Percentiles rank a stretch among this genome's conserved stretches.
Evolutionary conservation across 2,329 filamentous ascomycete species (phyloP).

Genomic region (Diplodia mutila): DNA sequence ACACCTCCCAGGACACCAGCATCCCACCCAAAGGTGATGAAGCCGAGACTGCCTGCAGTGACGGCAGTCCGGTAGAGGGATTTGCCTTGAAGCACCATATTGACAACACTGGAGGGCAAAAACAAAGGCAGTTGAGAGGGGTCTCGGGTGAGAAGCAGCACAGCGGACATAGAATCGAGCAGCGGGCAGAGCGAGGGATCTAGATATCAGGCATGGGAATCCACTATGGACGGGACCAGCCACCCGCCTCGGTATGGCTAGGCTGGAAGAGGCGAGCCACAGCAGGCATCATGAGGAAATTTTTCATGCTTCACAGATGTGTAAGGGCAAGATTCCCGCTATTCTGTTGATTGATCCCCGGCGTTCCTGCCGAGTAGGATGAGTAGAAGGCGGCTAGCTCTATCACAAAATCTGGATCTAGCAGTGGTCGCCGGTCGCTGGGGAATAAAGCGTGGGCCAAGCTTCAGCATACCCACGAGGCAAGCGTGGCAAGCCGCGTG

Average conservation of each 20-base stretch:
- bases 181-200: background rate
- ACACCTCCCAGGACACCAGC: conserved; percentile 42
- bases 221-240: background rate
- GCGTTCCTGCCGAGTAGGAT: background rate
- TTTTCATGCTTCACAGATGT: background rate
- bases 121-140: conserved; percentile 4
- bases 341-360: background rate
- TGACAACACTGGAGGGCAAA: conserved; percentile 2
- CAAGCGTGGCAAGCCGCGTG: conserved; percentile 6
- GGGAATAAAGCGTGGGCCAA: conserved; percentile 3
- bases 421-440: conserved; percentile 2
- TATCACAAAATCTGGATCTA: conserved; percentile 4
- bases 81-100: conserved; percentile 23
- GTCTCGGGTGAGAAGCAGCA: background rate
- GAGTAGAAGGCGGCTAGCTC: conserved; percentile 12
- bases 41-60: conserved; percentile 33
- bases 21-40: conserved; percentile 43
- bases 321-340: conserved; percentile 4
- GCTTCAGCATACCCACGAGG: conserved; percentile 6
- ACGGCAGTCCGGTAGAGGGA: conserved; percentile 24
- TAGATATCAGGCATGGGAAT: background rate
- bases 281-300: conserved; percentile 6
- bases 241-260: background rate
- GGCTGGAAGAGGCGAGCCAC: background rate
- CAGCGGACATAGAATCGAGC: conserved; percentile 1